A percentile compares a stretch with the other conserved stretches of the same genome.
Evolutionary conservation across 2,329 filamentous ascomycete species (phyloP).

Genomic region (Claviceps sp.): DNA sequence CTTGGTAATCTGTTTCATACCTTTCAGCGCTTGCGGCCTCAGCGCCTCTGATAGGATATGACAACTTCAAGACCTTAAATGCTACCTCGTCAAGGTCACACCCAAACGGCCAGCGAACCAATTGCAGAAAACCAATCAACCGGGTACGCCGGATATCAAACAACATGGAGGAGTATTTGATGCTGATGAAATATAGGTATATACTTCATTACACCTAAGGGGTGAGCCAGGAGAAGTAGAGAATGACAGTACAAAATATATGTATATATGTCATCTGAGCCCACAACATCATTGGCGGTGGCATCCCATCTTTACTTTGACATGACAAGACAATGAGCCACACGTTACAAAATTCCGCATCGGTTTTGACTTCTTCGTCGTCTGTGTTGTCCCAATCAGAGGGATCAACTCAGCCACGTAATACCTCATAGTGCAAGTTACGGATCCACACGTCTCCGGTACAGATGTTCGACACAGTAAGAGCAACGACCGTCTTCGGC

Average conservation of each 20-base stretch:
- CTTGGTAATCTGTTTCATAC: too few relatives aligned
- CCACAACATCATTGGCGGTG: too few relatives aligned
- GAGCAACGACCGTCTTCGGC: conserved; percentile 25
- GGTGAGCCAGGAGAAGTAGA: too few relatives aligned
- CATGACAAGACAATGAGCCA: not conserved
- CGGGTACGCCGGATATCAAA: not conserved
- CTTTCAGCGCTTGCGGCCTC: too few relatives aligned
- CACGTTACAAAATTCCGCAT: not conserved
- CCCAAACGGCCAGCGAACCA: not conserved
- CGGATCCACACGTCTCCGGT: conserved; percentile 18
- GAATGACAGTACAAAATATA: too few relatives aligned
- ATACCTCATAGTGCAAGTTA: conserved; percentile 18
- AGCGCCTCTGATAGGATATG: too few relatives aligned
- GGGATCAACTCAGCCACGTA: conserved; percentile 5
- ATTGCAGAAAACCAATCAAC: not conserved
- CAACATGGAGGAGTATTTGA: not conserved
- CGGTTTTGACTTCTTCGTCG: not conserved
- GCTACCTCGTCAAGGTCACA: not conserved
- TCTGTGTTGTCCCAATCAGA: not conserved
- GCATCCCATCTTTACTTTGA: not conserved
- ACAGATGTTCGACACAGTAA: conserved; percentile 22
- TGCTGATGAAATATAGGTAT: not conserved
- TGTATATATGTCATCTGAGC: too few relatives aligned
- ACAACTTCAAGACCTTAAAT: not conserved
- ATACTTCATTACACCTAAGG: too few relatives aligned